Evolutionary conservation across 129 eudicot genomes (phyloP).

Genomic region (Lactuca saligna): DNA sequence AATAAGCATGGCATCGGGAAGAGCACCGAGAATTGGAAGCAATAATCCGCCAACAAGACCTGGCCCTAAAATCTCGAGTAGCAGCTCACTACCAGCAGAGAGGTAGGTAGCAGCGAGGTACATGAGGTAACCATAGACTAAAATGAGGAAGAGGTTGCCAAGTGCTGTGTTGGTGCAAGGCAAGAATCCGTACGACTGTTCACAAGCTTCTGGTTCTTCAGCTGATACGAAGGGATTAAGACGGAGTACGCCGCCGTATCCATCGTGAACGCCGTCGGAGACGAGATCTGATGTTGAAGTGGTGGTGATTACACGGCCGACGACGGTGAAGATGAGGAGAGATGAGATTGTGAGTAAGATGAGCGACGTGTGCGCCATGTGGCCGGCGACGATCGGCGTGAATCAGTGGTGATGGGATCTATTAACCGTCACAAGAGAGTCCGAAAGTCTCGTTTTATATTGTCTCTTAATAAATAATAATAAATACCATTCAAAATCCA

Average conservation of each 20-base stretch:
- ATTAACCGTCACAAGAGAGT: neutral
- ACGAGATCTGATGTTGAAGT: constrained; percentile 41
- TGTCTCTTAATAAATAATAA: neutral
- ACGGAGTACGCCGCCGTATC: constrained; percentile 23
- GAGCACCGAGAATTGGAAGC: constrained; percentile 80
- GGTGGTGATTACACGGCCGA: constrained; percentile 40
- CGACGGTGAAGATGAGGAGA: constrained; percentile 39
- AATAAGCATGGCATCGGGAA: constrained; percentile 87
- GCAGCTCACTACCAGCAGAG: constrained; percentile 65
- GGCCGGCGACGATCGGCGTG: constrained; percentile 13
- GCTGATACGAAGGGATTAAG: constrained; percentile 33
- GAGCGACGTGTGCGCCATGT: constrained; percentile 29
- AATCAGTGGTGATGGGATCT: constrained; percentile 14
- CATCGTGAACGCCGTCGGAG: constrained; percentile 50
- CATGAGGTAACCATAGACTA: constrained; percentile 79
- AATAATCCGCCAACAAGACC: constrained; percentile 79
- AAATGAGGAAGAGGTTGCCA: constrained; percentile 61
- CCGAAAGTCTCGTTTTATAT: neutral
- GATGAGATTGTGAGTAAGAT: constrained; percentile 26
- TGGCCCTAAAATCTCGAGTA: constrained; percentile 79
- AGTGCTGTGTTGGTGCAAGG: constrained; percentile 66
- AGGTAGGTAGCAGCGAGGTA: constrained; percentile 68
- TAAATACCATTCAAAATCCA: neutral
- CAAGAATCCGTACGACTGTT: constrained; percentile 72
- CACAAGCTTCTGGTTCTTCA: constrained; percentile 46